phyloP scores from a whole-genome alignment of 2,329 filamentous ascomycete species.

The Botrytis medusae region DNA sequence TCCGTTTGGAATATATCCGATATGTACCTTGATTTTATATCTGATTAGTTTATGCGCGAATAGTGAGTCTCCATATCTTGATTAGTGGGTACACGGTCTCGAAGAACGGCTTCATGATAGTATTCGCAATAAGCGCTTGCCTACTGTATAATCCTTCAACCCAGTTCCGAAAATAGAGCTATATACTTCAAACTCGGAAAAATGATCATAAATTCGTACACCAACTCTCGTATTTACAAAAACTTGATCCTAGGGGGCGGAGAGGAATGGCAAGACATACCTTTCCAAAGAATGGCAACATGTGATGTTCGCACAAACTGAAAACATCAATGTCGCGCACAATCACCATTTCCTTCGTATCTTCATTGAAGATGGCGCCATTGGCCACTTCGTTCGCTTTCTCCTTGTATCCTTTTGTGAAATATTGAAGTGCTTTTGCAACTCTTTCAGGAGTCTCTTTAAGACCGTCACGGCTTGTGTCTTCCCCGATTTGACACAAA shows the following conservation, averaged over 20 bases:
- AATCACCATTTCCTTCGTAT: slow-evolving; percentile 92
- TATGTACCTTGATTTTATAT: slow-evolving; percentile 71
- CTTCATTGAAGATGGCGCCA: slow-evolving; percentile 87
- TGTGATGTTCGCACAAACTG: slow-evolving; percentile 90
- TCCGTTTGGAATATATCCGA: slow-evolving; percentile 88
- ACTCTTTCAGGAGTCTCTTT: slow-evolving; percentile 74
- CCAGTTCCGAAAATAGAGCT: neutral
- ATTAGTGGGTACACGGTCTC: too few species aligned
- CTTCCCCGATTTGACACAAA: slow-evolving; percentile 65
- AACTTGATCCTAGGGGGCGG: neutral
- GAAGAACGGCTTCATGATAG: neutral
- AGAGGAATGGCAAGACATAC: slow-evolving; percentile 46
- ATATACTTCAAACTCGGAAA: neutral
- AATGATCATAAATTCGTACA: neutral
- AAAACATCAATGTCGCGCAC: slow-evolving; percentile 95
- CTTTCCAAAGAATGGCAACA: slow-evolving; percentile 93
- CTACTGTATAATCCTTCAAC: neutral
- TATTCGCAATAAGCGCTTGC: neutral
- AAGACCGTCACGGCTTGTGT: slow-evolving; percentile 61
- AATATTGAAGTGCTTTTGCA: slow-evolving; percentile 88
- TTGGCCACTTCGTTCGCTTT: slow-evolving; percentile 88
- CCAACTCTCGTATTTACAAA: too few species aligned
- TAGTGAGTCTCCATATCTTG: neutral
- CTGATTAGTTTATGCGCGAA: slow-evolving; percentile 14
- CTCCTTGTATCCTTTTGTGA: slow-evolving; percentile 93